Conservation (phyloP, 148 eudicot species). For the Rhododendron kiyosumense region DNA sequence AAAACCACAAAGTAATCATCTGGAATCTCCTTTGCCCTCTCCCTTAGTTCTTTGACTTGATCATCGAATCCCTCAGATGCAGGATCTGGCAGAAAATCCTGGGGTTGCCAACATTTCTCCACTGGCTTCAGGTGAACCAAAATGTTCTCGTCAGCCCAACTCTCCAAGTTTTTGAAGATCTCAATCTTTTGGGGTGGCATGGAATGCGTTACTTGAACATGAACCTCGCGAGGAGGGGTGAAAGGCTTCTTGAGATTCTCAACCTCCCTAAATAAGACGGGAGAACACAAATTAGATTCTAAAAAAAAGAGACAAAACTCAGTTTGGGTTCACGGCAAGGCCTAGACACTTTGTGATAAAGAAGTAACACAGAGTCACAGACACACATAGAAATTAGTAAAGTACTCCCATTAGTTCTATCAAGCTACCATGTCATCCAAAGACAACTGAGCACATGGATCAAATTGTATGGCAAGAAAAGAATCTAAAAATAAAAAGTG, state of each 20-base stretch:
- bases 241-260: constrained; percentile 17
- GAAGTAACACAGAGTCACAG: not conserved
- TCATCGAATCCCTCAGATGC: constrained; percentile 22
- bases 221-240: constrained; percentile 18
- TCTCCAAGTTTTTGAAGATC: constrained; percentile 13
- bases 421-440: not conserved
- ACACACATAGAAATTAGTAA: not conserved
- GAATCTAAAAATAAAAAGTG: not conserved
- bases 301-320: not conserved
- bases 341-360: not conserved
- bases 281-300: not conserved
- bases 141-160: constrained; percentile 16
- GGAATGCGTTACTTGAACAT: constrained; percentile 17
- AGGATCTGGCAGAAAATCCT: constrained; percentile 23
- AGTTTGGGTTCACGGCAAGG: not conserved
- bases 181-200: constrained; percentile 20
- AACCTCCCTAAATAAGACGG: constrained; percentile 10
- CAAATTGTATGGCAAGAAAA: not conserved
- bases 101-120: constrained; percentile 20
- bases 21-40: constrained; percentile 25
- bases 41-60: constrained; percentile 23
- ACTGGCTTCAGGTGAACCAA: constrained; percentile 20
- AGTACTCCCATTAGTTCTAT: not conserved
- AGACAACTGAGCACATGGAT: not conserved
- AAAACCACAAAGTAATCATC: constrained; percentile 26